Base-by-base conservation (phyloP, 768 basidiomycete genomes). In the Mycena albidolilacea region DNA sequence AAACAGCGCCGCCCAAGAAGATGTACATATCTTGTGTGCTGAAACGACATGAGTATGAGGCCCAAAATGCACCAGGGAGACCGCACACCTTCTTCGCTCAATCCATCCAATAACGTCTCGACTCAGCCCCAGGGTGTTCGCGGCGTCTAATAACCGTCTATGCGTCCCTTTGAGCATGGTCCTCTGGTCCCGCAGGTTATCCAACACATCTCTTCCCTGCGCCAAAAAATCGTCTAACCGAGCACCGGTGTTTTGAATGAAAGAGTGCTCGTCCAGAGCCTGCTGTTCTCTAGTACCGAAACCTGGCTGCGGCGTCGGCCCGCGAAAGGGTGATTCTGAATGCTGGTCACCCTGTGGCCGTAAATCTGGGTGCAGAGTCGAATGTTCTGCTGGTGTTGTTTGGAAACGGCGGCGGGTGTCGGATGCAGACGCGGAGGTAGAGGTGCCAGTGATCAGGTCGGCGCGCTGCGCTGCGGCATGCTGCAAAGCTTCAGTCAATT, bases 11-110 rank as follows among this genome's bases (percentile, higher is more conserved):
- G 3, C 84, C 92, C 59, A 94, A 81, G 83, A 99, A 97, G 74
- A 99, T 97, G 76, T 95, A 97, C 87, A 93, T 95, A 80, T 99
- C 97, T 80, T 97, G 97, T 54, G 93, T 96, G 79, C 97, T 97
- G 80, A 11, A 54, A 43, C 35, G 65, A 21, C 58, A 64, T 44
- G 57, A 44, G 79, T 38, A 71, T 64, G 55, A 58, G 30, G n/a
- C 5, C 50, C 21, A 39, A 2, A 30, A 48, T 30, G 17, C 57
- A 46, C 64, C 54, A 30, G 54, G 37, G 35, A 59, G 54, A 69
- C 37, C 14, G 87, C 90, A 70, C 73, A 96, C 97, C 95, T 98
- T 82, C 98, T 87, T 74, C 92, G 89, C 80, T 99, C 98, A 75
- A 99, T 97, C 96, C 97, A 99, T 8, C 95, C 92, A 81, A 99